A percentile compares a stretch with the other conserved stretches of the same genome.
These are phyloP conservation scores for Coprinopsis marcescibilis DNA, from an alignment of 768 basidiomycete species.

Conservation along the genomic window DNA sequence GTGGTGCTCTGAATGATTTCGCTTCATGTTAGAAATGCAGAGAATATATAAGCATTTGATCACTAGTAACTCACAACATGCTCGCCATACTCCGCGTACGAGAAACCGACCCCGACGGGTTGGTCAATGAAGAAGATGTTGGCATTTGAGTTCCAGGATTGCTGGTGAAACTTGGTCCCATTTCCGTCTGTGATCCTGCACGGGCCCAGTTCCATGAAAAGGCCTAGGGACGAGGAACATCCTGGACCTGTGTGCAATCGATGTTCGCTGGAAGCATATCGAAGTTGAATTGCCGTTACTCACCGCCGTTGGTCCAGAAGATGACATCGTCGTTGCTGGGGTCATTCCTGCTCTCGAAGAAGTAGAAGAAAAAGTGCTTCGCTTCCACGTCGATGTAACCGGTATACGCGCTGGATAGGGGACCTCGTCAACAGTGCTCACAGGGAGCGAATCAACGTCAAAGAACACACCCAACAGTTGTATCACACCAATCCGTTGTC, in stretches of 20 bases:
- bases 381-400: slow-evolving; percentile 65
- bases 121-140: slow-evolving; percentile 62
- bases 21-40: background rate
- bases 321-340: slow-evolving; percentile 54
- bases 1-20: slow-evolving; percentile 42
- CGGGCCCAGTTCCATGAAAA: slow-evolving; percentile 74
- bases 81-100: slow-evolving; percentile 61
- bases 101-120: slow-evolving; percentile 57
- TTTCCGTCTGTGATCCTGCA: slow-evolving; percentile 54
- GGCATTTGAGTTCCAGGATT: slow-evolving; percentile 65
- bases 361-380: slow-evolving; percentile 70
- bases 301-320: slow-evolving; percentile 11
- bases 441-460: background rate
- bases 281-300: background rate
- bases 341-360: slow-evolving; percentile 65
- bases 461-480: slow-evolving; percentile 42
- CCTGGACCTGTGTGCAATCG: slow-evolving; percentile 28
- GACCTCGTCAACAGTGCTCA: too few relatives aligned
- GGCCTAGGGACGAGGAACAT: slow-evolving; percentile 44
- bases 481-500: slow-evolving; percentile 52
- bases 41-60: background rate
- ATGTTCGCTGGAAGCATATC: background rate
- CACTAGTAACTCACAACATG: slow-evolving; percentile 41
- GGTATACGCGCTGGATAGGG: slow-evolving; percentile 50
- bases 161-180: slow-evolving; percentile 46